phyloP scores from a whole-genome alignment of 2,329 filamentous ascomycete species.

The Colletotrichum noveboracense region DNA sequence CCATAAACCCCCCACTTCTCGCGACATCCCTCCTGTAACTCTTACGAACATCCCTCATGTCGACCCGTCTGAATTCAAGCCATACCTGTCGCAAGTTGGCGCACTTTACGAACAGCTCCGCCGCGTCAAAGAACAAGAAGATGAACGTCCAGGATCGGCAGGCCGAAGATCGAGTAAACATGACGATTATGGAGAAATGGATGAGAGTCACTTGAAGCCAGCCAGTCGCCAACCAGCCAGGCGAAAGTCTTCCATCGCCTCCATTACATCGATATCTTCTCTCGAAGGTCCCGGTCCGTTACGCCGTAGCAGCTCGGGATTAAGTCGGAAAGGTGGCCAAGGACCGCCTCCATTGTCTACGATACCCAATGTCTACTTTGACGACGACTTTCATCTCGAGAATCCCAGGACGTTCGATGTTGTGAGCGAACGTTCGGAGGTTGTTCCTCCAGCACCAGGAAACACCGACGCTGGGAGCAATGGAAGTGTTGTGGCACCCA shows the following conservation, averaged over 20 bases:
- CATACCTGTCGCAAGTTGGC: conserved; percentile 86
- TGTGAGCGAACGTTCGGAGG: conserved; percentile 93
- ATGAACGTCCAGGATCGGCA: conserved; percentile 48
- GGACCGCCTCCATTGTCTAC: conserved; percentile 87
- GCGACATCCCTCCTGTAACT: conserved; percentile 92
- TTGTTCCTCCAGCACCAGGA: conserved; percentile 74
- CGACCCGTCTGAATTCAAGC: conserved; percentile 78
- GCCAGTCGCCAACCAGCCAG: conserved; percentile 40
- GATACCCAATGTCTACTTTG: conserved; percentile 92
- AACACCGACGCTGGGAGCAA: conserved; percentile 58
- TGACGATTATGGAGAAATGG: conserved; percentile 46
- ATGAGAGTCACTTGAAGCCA: conserved; percentile 55
- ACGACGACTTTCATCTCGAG: conserved; percentile 92
- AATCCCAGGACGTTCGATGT: conserved; percentile 97
- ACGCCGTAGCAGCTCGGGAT: conserved; percentile 52
- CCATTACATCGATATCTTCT: conserved; percentile 55
- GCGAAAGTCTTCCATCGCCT: conserved; percentile 48
- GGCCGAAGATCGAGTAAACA: conserved; percentile 41
- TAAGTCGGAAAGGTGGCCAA: conserved; percentile 65
- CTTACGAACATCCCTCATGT: conserved; percentile 87
- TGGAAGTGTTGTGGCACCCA: conserved; percentile 63
- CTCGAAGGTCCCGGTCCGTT: conserved; percentile 49
- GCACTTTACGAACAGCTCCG: conserved; percentile 88
- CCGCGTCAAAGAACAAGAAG: conserved; percentile 78
- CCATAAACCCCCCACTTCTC: conserved; percentile 82